Conservation (phyloP, 2,329 filamentous ascomycete genomes). For the Ophiostoma tasmaniense region DNA sequence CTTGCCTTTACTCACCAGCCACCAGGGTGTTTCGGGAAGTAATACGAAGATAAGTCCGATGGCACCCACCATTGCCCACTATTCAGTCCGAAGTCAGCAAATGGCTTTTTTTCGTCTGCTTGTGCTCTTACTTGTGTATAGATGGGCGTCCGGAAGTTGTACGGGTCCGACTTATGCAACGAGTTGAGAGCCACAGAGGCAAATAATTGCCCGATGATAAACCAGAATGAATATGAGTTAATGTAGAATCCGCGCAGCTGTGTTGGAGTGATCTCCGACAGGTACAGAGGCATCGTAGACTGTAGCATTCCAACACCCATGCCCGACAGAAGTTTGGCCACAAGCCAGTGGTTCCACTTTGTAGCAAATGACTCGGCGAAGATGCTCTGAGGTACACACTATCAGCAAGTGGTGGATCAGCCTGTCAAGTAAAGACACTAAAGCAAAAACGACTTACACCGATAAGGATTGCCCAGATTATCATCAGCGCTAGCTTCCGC, state of each 20-base stretch:
- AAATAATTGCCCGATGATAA: slow-evolving; percentile 34
- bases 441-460: neutral
- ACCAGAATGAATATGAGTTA: slow-evolving; percentile 36
- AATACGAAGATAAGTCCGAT: neutral
- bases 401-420: neutral
- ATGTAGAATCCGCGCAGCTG: slow-evolving; percentile 32
- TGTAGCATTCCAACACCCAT: slow-evolving; percentile 35
- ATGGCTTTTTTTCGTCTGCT: neutral
- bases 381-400: slow-evolving; percentile 27
- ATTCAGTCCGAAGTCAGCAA: neutral
- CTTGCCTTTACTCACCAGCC: neutral
- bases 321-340: slow-evolving; percentile 26
- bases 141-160: slow-evolving; percentile 31
- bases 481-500: slow-evolving; percentile 30
- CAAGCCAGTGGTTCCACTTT: slow-evolving; percentile 33
- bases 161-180: slow-evolving; percentile 27
- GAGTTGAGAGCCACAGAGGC: slow-evolving; percentile 34
- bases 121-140: slow-evolving; percentile 19
- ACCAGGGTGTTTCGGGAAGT: neutral
- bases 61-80: neutral
- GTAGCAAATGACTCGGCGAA: slow-evolving; percentile 31
- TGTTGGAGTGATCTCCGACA: slow-evolving; percentile 33
- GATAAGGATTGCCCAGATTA: neutral
- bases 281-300: slow-evolving; percentile 33
- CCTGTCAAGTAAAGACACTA: too few relatives aligned